Base-by-base conservation (phyloP, 1,139 yeast species). In the Yamadazyma oceani region DNA sequence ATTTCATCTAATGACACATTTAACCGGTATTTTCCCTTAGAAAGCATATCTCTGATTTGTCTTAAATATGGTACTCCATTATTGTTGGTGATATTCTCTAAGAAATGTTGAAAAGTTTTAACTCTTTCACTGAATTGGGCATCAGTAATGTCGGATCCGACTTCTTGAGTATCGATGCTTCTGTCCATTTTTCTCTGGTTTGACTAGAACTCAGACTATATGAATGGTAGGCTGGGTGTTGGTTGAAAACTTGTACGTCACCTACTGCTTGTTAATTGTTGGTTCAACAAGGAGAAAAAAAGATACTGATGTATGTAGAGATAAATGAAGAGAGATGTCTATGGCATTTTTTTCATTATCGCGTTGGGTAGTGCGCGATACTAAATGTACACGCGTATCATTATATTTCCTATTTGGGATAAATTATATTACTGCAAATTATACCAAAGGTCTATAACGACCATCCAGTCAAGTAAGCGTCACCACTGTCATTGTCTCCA, bases 41-140 rank as follows among this genome's bases (percentile, higher is more conserved):
- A 73, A 40, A 86, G 75, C 89, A 85, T 83, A 29, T 80, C 74
- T 47, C 80, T 78, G 45, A 92, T 84, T 40, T 75, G 78, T 38
- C 80, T 82, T 49, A 80, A 75, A 60, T 88, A 86, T 45, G 80
- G 78, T 5, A 84, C 74, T 16, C 69, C 71, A 35, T 74, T 71
- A 14, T 55, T 51, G 17, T 34, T 32, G 45, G 58, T 64, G 39
- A 67, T 55, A 30, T 73, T 62, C 52, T 85, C 94, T 34, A 92
- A 69, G 57, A 90, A 90, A 54, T 92, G 97, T 49, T 86, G 90
- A 64, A 92, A 92, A 50, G 83, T 74, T 57, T 96, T 80, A 26
- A 86, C 87, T 50, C 97, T 80, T 59, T 90, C 97, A 43, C 84
- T 79, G 52, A 80, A 80, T 34, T 69, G 73, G 43, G 75, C 76